These are phyloP conservation scores for Malus hybrid DNA, from an alignment of 331 rosid genomes.

Conservation along the genomic window DNA sequence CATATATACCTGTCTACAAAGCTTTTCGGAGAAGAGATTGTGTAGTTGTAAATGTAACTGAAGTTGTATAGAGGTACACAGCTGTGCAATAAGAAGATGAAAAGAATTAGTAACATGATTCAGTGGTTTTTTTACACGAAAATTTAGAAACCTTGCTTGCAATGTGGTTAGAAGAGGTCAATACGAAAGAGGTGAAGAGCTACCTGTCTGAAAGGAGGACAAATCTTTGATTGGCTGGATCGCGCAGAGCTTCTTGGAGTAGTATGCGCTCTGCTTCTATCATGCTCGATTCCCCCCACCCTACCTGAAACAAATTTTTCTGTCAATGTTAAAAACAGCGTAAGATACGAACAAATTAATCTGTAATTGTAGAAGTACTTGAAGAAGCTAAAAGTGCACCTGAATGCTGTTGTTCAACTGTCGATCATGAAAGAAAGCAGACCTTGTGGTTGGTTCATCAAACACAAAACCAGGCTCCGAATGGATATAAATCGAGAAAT, in stretches of 20 bases:
- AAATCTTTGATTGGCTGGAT: slow-evolving; percentile 47
- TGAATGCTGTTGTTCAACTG: slow-evolving; percentile 69
- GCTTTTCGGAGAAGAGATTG: slow-evolving; percentile 76
- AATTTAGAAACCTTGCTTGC: not conserved
- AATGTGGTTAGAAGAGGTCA: not conserved
- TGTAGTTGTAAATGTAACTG: slow-evolving; percentile 64
- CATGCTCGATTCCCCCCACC: slow-evolving; percentile 52
- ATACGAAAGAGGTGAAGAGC: not conserved
- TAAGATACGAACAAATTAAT: not conserved
- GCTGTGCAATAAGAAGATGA: slow-evolving; percentile 41
- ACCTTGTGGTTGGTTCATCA: slow-evolving; percentile 65
- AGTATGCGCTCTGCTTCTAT: slow-evolving; percentile 38
- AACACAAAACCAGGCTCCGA: slow-evolving; percentile 73
- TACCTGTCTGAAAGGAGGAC: slow-evolving; percentile 51
- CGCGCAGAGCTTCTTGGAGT: slow-evolving; percentile 34
- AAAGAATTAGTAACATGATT: slow-evolving; percentile 15
- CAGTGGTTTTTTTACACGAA: too few species aligned
- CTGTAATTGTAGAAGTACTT: not conserved
- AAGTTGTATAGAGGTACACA: slow-evolving; percentile 95
- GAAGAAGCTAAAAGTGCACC: slow-evolving; percentile 29
- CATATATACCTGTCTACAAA: slow-evolving; percentile 91
- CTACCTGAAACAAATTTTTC: slow-evolving; percentile 25
- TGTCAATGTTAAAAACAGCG: not conserved
- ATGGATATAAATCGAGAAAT: slow-evolving; percentile 72
- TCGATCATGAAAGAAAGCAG: slow-evolving; percentile 59